Conservation (phyloP, 208 protist genomes). For the Strigomonas culicis region DNA sequence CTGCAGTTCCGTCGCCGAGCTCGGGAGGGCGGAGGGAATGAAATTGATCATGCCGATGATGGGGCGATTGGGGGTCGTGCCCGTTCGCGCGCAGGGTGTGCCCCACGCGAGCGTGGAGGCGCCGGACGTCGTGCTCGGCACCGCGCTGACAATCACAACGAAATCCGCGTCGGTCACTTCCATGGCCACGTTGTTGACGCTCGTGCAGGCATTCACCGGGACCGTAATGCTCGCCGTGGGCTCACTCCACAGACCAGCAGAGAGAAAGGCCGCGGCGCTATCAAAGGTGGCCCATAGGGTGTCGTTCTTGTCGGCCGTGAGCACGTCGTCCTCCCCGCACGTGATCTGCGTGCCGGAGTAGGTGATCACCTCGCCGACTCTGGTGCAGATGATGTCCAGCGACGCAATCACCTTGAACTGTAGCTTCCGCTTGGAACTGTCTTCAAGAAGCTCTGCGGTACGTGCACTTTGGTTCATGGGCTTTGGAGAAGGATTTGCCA, state of each 20-base stretch:
- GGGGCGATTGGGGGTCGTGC: constrained; percentile 19
- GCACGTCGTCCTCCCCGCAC: constrained; percentile 30
- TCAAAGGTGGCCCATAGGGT: constrained; percentile 16
- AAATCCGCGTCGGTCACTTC: constrained; percentile 28
- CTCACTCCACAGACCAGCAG: constrained; percentile 22
- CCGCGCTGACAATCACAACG: constrained; percentile 40
- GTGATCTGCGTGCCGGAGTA: constrained; percentile 9
- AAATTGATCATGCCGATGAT: constrained; percentile 69
- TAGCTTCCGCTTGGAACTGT: constrained; percentile 18
- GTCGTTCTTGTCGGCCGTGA: constrained; percentile 25
- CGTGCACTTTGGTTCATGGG: neutral
- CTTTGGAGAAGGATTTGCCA: neutral
- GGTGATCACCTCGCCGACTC: constrained; percentile 18
- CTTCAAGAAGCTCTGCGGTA: neutral
- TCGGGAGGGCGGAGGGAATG: constrained; percentile 25
- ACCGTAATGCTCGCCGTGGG: constrained; percentile 18
- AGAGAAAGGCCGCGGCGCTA: constrained; percentile 20
- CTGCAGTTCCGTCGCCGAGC: constrained; percentile 3
- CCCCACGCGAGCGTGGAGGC: constrained; percentile 31
- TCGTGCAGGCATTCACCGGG: constrained; percentile 13
- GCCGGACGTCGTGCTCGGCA: constrained; percentile 11
- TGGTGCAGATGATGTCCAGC: constrained; percentile 18
- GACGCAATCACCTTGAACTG: constrained; percentile 23
- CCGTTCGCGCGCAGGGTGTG: constrained; percentile 8
- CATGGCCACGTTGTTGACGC: constrained; percentile 9